phyloP scores from a whole-genome alignment of 2,329 filamentous ascomycete genomes.

The Ascosphaera apis region DNA sequence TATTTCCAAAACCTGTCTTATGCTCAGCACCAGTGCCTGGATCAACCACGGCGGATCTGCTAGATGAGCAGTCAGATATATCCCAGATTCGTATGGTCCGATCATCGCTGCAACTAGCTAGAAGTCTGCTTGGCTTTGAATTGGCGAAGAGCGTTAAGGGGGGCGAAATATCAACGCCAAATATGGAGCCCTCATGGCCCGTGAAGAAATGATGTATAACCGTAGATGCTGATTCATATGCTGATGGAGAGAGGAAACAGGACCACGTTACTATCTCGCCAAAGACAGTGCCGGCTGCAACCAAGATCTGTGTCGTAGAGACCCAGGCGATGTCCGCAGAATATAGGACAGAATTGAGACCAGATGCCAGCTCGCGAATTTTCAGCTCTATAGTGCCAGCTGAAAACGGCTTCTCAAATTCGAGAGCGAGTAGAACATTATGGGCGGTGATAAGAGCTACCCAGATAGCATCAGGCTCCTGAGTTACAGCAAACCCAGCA shows the following conservation, averaged over 20 bases:
- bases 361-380: slow-evolving; percentile 22
- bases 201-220: slow-evolving; percentile 32
- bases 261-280: slow-evolving; percentile 87
- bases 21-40: slow-evolving; percentile 15
- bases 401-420: slow-evolving; percentile 6
- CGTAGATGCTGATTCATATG: slow-evolving; percentile 8
- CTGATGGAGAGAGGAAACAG: slow-evolving; percentile 19
- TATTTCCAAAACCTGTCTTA: slow-evolving; percentile 41
- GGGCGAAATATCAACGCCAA: slow-evolving; percentile 60
- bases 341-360: slow-evolving; percentile 62
- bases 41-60: slow-evolving; percentile 10
- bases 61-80: slow-evolving; percentile 27
- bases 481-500: slow-evolving; percentile 27
- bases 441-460: slow-evolving; percentile 61
- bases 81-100: slow-evolving; percentile 78
- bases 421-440: slow-evolving; percentile 47
- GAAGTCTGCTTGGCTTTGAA: slow-evolving; percentile 30
- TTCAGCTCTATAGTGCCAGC: slow-evolving; percentile 10
- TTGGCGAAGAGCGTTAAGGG: slow-evolving; percentile 18
- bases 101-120: slow-evolving; percentile 89
- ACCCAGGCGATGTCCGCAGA: slow-evolving; percentile 52
- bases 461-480: slow-evolving; percentile 7
- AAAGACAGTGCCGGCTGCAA: slow-evolving; percentile 81
- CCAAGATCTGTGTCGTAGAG: slow-evolving; percentile 35
- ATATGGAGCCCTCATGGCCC: slow-evolving; percentile 79